These are phyloP conservation scores for Monosporascus sp. DNA, from an alignment of 2,329 filamentous ascomycete genomes.

Conservation along the genomic window DNA sequence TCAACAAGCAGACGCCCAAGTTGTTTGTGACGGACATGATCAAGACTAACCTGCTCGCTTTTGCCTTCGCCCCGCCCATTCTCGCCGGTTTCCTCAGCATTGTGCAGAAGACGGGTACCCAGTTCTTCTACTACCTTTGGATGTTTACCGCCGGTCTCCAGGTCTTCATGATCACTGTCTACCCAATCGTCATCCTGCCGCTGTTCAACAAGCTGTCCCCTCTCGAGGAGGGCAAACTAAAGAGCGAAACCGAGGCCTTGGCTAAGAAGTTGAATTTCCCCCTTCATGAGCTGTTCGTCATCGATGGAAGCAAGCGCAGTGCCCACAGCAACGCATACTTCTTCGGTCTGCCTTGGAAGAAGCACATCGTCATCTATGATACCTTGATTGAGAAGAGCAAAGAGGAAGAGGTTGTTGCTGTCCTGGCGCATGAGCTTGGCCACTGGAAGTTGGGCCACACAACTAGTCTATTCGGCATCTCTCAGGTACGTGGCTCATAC, in stretches of 20 bases:
- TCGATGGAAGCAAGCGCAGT: slow-evolving; percentile 84
- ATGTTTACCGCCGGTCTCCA: slow-evolving; percentile 84
- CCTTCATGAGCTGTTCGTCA: slow-evolving; percentile 87
- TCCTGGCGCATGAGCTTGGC: slow-evolving; percentile 90
- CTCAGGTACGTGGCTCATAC: slow-evolving; percentile 52
- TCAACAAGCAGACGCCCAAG: slow-evolving; percentile 94
- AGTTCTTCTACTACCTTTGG: slow-evolving; percentile 99
- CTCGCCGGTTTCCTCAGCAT: slow-evolving; percentile 91
- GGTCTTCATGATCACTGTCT: slow-evolving; percentile 92
- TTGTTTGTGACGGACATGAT: slow-evolving; percentile 86
- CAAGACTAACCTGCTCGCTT: slow-evolving; percentile 79
- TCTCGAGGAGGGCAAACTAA: slow-evolving; percentile 79
- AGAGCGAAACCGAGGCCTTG: slow-evolving; percentile 79
- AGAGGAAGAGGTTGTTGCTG: slow-evolving; percentile 86
- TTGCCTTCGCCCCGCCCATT: slow-evolving; percentile 78
- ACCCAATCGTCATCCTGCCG: slow-evolving; percentile 88
- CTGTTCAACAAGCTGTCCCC: slow-evolving; percentile 98
- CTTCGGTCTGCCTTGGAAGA: slow-evolving; percentile 97
- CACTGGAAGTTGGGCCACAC: slow-evolving; percentile 98
- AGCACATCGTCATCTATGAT: slow-evolving; percentile 99
- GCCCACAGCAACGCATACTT: slow-evolving; percentile 93
- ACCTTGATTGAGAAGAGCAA: slow-evolving; percentile 95
- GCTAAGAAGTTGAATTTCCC: slow-evolving; percentile 85
- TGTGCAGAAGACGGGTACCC: slow-evolving; percentile 85
- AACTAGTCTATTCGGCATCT: slow-evolving; percentile 81